Evolutionary conservation across 2,329 filamentous ascomycete genomes (phyloP).

Genomic region (Aspergillus fumigatus): DNA sequence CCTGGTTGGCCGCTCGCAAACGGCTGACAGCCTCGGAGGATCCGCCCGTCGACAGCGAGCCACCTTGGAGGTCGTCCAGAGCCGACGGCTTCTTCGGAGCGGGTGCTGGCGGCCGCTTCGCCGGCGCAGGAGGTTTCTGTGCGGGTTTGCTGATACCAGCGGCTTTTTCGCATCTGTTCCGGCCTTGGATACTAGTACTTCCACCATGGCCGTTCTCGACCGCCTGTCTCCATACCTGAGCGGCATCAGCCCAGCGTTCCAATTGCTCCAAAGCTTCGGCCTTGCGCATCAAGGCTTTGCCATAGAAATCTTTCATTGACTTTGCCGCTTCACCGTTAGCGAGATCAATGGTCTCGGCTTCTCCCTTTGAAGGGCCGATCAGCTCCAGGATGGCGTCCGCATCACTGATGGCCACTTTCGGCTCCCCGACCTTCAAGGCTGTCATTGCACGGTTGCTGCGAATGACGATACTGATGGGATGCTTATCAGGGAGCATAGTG

Average conservation of each 20-base stretch:
- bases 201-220: constrained; percentile 86
- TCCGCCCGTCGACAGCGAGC: constrained; percentile 40
- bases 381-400: constrained; percentile 74
- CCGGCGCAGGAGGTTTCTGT: constrained; percentile 44
- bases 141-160: constrained; percentile 58
- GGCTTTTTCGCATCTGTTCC: constrained; percentile 87
- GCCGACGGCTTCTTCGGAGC: constrained; percentile 31
- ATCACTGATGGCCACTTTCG: constrained; percentile 79
- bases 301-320: constrained; percentile 88
- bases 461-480: constrained; percentile 83
- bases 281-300: constrained; percentile 89
- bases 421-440: constrained; percentile 83
- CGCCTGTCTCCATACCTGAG: constrained; percentile 71
- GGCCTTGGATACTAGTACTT: constrained; percentile 73
- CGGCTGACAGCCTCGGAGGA: constrained; percentile 74
- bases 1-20: constrained; percentile 76
- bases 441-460: constrained; percentile 89
- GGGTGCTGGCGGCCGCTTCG: constrained; percentile 46
- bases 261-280: constrained; percentile 93
- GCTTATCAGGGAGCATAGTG: constrained; percentile 65
- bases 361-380: constrained; percentile 74
- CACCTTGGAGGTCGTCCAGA: constrained; percentile 27
- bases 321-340: constrained; percentile 62
- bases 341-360: constrained; percentile 73
- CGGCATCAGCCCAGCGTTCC: constrained; percentile 87